Conservation (phyloP, 352 stramenopile species). For the Pythium myriotylum region DNA sequence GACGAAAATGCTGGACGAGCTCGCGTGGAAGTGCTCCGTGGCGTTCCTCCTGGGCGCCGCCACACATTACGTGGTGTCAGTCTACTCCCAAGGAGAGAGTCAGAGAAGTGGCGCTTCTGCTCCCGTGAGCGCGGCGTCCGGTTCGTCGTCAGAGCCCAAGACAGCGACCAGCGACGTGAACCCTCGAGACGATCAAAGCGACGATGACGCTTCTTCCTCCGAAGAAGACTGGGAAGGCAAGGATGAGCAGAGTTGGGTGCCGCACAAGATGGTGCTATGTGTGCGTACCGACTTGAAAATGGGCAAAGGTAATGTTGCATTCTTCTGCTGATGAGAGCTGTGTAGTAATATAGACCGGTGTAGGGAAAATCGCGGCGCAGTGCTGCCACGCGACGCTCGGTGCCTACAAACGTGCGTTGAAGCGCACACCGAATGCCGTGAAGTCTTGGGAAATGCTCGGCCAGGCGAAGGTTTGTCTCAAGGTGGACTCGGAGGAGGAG, state of each 20-base stretch:
- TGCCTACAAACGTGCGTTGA: constrained; percentile 93
- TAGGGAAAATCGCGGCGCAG: constrained; percentile 86
- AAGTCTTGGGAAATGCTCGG: constrained; percentile 81
- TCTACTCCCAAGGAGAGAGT: constrained; percentile 35
- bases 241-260: constrained; percentile 58
- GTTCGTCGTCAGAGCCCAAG: constrained; percentile 9
- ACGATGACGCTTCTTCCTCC: constrained; percentile 33
- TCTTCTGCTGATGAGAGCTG: neutral
- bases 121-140: neutral
- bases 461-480: constrained; percentile 86
- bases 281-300: constrained; percentile 96
- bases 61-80: constrained; percentile 61
- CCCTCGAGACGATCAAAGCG: constrained; percentile 1
- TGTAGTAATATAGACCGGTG: too few relatives aligned
- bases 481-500: constrained; percentile 85
- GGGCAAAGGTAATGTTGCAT: constrained; percentile 83
- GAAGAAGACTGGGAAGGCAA: constrained; percentile 68
- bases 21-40: constrained; percentile 77
- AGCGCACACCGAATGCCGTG: constrained; percentile 70
- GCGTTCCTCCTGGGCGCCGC: constrained; percentile 75
- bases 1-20: constrained; percentile 46
- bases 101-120: neutral
- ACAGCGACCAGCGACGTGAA: constrained; percentile 9
- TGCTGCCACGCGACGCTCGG: constrained; percentile 92
- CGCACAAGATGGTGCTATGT: constrained; percentile 95